phyloP scores from a whole-genome alignment of 2,329 filamentous ascomycete genomes.

The Periconia sp. region DNA sequence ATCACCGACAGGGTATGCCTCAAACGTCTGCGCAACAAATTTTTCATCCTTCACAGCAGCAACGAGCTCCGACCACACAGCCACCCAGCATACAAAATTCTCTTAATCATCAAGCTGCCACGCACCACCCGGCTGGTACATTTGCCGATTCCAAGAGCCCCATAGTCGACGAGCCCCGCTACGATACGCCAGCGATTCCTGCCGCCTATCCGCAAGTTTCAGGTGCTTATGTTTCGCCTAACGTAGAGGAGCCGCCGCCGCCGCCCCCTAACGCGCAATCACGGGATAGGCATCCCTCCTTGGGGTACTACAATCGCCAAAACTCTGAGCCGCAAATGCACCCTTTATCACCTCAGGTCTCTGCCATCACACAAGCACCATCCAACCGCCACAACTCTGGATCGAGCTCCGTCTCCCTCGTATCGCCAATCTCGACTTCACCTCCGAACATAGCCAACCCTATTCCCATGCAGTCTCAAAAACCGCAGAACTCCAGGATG shows the following conservation, averaged over 20 bases:
- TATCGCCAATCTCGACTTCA: conserved; percentile 33
- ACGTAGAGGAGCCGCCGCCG: conserved; percentile 16
- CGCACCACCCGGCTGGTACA: conserved; percentile 11
- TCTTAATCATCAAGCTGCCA: conserved; percentile 1
- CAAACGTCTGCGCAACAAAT: conserved; percentile 7
- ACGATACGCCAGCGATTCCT: conserved; percentile 40
- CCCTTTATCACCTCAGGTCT: conserved; percentile 35
- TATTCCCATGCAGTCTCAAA: conserved; percentile 16
- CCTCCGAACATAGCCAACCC: conserved; percentile 16
- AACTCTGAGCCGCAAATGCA: conserved; percentile 35
- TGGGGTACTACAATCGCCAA: conserved; percentile 19
- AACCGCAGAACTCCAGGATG: conserved; percentile 33
- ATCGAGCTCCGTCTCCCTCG: conserved; percentile 28
- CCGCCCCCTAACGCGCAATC: conserved; percentile 8
- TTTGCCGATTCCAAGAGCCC: conserved; percentile 15
- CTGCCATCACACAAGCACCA: conserved; percentile 28
- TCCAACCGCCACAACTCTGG: conserved; percentile 29
- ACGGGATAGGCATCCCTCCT: conserved; percentile 6
- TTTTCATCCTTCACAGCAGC: conserved; percentile 11
- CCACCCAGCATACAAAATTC: neutral
- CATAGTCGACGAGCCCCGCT: conserved; percentile 29
- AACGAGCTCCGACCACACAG: conserved; percentile 9
- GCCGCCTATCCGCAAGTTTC: conserved; percentile 37
- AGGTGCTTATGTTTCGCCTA: conserved; percentile 32
- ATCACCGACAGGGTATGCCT: neutral